Base-by-base conservation (phyloP, 768 basidiomycete species). In the Psilocybe azurescens region DNA sequence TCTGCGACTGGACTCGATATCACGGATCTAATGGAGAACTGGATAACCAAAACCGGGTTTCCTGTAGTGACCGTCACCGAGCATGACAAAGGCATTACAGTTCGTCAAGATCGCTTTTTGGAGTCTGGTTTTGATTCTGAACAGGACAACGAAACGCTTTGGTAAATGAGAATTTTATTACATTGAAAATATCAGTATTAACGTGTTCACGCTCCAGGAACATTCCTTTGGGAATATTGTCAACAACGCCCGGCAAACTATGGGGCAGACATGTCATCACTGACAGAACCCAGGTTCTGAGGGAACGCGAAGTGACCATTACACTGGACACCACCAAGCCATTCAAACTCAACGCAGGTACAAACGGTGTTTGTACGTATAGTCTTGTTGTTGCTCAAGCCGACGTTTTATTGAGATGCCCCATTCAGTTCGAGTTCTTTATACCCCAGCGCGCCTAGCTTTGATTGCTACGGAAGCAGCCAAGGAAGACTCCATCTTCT, bases 31-130 rank as follows among this genome's bases (percentile, higher is more conserved):
- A 95, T 98, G 93, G 86, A 93, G 61, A 90, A 90, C 72, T 99
- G 96, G 97, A 90, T 94, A 39, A 84, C 86, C 56, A 91, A 94
- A 81, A 80, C 81, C 48, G 97, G 97, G 13, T 98, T 90, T 80
- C 97, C 97, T 1, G 88, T 99, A 28, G 73, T 99, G 59, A 91
- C 87, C 30, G 93, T 99, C 50, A 90, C 86, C 1, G 95, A 98
- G 75, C 84, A 80, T 10, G 73, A 79, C 1, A 85, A 82, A 49
- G 89, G 89, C 9, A 88, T 99, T 67, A 83, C 80, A 59, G 82
- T 99, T 57, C 86, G 88, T 36, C 97, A 99, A 76, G 93, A 97
- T 72, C 84, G 97, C 18, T 99, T 97, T 84, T 79, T 99, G 50
- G 90, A 93, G 71, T 91, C 89, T 0, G 96, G 95, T 0, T 83